phyloP scores from a whole-genome alignment of 345 rosid species.

The Eucalyptus cloeziana region DNA sequence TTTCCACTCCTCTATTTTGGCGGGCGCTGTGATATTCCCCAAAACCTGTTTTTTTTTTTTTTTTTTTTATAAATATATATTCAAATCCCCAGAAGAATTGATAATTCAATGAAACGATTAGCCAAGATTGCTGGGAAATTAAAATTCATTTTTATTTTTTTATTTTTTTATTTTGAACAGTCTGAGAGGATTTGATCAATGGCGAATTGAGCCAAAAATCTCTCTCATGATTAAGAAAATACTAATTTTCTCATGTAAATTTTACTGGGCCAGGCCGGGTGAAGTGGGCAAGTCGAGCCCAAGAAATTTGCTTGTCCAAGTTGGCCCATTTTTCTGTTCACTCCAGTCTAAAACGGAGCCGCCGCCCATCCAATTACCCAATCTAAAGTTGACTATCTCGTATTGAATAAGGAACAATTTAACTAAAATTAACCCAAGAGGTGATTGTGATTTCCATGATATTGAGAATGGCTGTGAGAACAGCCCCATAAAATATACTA shows the following conservation, averaged over 20 bases:
- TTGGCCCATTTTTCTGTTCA: background rate
- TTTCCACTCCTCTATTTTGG: slow-evolving; percentile 6
- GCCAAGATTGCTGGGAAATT: background rate
- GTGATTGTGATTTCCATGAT: background rate
- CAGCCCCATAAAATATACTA: background rate
- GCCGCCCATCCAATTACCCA: background rate
- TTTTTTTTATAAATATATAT: background rate
- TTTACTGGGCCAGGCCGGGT: background rate
- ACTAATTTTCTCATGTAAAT: background rate
- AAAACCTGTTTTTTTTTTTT: background rate
- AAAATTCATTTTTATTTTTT: background rate
- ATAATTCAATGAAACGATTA: background rate
- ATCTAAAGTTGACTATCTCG: background rate
- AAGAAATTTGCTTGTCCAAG: background rate
- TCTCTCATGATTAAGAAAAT: background rate
- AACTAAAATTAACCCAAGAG: background rate
- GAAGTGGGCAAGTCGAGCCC: background rate
- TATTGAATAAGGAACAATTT: background rate
- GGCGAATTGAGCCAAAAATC: background rate
- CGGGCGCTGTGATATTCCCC: slow-evolving; percentile 13
- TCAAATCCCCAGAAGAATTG: background rate
- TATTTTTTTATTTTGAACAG: background rate
- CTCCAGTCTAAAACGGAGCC: background rate
- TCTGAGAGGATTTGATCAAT: rapidly evolving
- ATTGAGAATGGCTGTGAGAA: background rate